Evolutionary conservation across 352 stramenopile genomes (phyloP).

Genomic region (Globisporangium nodosum): DNA sequence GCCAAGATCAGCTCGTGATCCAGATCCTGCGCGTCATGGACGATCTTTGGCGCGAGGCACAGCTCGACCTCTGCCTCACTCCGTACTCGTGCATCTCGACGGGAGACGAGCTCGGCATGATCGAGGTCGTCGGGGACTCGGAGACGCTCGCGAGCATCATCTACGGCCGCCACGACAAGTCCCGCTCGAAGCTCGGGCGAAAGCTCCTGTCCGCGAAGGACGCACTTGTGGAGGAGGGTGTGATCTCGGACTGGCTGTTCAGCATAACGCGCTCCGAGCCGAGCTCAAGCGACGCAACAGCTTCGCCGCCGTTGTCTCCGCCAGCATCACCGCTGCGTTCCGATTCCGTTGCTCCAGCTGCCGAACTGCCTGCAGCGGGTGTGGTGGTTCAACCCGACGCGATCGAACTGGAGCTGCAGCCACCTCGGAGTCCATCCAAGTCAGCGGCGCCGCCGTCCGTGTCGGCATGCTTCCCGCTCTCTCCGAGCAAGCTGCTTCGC

Average conservation of each 20-base stretch:
- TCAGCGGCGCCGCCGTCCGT: slow-evolving; percentile 17
- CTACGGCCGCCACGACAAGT: slow-evolving; percentile 59
- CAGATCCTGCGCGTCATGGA: slow-evolving; percentile 91
- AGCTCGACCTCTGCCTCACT: slow-evolving; percentile 78
- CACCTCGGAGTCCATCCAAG: neutral
- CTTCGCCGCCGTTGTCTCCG: slow-evolving; percentile 1
- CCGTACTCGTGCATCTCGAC: slow-evolving; percentile 88
- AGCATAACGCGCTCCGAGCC: neutral
- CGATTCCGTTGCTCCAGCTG: no score
- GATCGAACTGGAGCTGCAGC: neutral
- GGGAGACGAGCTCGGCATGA: slow-evolving; percentile 81
- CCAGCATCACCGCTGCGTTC: neutral
- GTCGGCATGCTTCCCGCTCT: slow-evolving; percentile 51
- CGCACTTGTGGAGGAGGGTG: slow-evolving; percentile 46
- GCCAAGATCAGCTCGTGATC: slow-evolving; percentile 92
- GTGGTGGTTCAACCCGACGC: neutral
- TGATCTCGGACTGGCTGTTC: slow-evolving; percentile 77
- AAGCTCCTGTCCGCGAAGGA: slow-evolving; percentile 70
- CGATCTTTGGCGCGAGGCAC: slow-evolving; percentile 81
- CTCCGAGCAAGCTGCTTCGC: slow-evolving; percentile 26
- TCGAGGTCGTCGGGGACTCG: slow-evolving; percentile 86
- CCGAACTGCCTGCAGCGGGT: neutral
- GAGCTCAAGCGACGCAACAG: slow-evolving; percentile 1
- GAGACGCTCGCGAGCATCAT: slow-evolving; percentile 88
- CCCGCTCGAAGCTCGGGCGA: slow-evolving; percentile 48